These are phyloP conservation scores for Tylopilus rubrobrunneus DNA, from an alignment of 768 basidiomycete genomes.

Conservation along the genomic window DNA sequence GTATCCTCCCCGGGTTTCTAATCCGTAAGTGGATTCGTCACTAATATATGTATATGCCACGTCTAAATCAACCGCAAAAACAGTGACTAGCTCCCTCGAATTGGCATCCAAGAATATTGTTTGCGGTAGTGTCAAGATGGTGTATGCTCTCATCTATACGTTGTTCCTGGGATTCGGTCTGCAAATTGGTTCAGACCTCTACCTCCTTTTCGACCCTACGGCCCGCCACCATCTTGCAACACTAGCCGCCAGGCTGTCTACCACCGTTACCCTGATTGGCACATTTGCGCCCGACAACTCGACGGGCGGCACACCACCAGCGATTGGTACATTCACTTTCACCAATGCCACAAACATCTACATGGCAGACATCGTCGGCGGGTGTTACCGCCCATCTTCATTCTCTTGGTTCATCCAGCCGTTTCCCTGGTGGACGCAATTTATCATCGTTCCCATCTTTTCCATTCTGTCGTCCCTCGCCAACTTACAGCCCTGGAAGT, in stretches of 20 bases:
- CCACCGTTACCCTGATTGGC: slow-evolving; percentile 54
- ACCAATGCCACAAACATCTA: slow-evolving; percentile 47
- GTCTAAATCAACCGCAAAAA: slow-evolving; percentile 14
- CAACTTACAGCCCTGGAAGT: slow-evolving; percentile 74
- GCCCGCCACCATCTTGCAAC: slow-evolving; percentile 51
- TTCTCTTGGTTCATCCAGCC: slow-evolving; percentile 79
- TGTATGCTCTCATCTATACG: slow-evolving; percentile 85
- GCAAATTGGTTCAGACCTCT: slow-evolving; percentile 80
- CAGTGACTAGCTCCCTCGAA: slow-evolving; percentile 79
- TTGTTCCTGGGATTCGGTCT: slow-evolving; percentile 82
- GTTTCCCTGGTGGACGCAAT: slow-evolving; percentile 74
- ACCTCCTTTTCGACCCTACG: slow-evolving; percentile 61
- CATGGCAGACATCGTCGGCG: slow-evolving; percentile 49
- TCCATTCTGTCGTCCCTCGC: slow-evolving; percentile 67
- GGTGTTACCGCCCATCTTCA: slow-evolving; percentile 64
- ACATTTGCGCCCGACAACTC: slow-evolving; percentile 60
- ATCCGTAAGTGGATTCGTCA: slow-evolving; percentile 49
- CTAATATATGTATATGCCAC: neutral
- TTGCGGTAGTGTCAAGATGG: slow-evolving; percentile 82
- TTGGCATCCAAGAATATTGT: slow-evolving; percentile 84
- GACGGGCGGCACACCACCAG: slow-evolving; percentile 40
- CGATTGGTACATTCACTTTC: slow-evolving; percentile 65
- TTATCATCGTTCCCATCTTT: slow-evolving; percentile 74
- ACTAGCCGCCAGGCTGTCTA: slow-evolving; percentile 49
- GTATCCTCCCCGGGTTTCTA: slow-evolving; percentile 86